Evolutionary conservation across 192 early-diverging fungal genomes (phyloP).

Genomic region (Funneliformis mosseae): DNA sequence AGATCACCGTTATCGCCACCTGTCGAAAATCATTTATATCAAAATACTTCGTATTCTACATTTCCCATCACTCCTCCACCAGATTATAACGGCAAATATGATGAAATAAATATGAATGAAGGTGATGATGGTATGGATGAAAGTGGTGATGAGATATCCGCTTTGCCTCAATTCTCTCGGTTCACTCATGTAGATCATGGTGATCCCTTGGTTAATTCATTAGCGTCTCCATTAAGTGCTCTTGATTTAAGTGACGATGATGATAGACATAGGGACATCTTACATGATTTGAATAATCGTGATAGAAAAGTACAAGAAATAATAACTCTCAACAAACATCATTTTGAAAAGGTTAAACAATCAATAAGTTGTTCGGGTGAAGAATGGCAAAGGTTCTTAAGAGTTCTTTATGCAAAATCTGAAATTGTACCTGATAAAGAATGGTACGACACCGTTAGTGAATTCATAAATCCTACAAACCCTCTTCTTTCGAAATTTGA

Average conservation of each 20-base stretch:
- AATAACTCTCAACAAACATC: not conserved
- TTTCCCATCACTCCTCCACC: not conserved
- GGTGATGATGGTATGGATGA: not conserved
- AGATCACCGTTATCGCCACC: not conserved
- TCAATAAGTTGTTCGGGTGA: not conserved
- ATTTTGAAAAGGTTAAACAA: not conserved
- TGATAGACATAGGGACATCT: not conserved
- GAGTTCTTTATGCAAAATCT: not conserved
- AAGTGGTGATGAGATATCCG: not conserved
- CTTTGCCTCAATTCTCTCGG: not conserved
- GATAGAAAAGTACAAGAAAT: not conserved
- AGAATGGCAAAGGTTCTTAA: not conserved
- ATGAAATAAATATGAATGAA: not conserved
- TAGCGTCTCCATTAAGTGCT: constrained; percentile 1
- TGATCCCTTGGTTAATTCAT: not conserved
- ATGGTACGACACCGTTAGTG: not conserved
- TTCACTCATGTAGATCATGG: not conserved
- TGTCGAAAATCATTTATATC: no score
- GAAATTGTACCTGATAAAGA: not conserved
- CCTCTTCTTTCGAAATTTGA: not conserved
- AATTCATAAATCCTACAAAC: not conserved
- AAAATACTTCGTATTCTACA: not conserved
- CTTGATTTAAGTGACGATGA: not conserved
- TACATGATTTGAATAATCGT: not conserved
- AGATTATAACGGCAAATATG: not conserved